These are phyloP conservation scores for Monosporascus sp. DNA, from an alignment of 2,329 filamentous ascomycete species.

Conservation along the genomic window DNA sequence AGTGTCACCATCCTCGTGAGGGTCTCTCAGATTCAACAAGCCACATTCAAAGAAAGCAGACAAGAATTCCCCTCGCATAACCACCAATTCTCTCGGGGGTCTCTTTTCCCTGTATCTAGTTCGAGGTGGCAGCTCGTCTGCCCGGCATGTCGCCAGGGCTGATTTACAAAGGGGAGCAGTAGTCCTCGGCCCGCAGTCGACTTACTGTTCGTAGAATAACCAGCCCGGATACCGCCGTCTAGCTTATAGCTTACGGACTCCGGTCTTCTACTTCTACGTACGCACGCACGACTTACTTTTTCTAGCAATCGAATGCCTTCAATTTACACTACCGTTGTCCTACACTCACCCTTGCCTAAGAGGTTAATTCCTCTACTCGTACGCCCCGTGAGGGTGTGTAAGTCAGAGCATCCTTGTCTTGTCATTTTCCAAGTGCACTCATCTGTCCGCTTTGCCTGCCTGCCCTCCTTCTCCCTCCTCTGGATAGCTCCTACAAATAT, in stretches of 20 bases:
- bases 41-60: neutral
- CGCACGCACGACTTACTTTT: neutral
- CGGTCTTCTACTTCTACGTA: neutral
- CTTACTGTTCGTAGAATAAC: no score
- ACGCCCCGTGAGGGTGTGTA: constrained; percentile 8
- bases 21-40: neutral
- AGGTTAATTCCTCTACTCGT: constrained; percentile 5
- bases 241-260: neutral
- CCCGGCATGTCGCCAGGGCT: no score
- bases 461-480: constrained; percentile 15
- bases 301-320: neutral
- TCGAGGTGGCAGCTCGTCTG: neutral
- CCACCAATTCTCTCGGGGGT: neutral
- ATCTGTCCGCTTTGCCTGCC: constrained; percentile 19
- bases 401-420: constrained; percentile 18
- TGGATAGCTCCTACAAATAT: constrained; percentile 7
- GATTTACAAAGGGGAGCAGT: no score
- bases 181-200: no score
- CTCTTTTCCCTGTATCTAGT: neutral
- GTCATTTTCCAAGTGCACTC: constrained; percentile 21
- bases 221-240: neutral
- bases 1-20: neutral
- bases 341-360: neutral
- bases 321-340: neutral
- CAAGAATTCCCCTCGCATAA: neutral